phyloP scores from a whole-genome alignment of 2,329 filamentous ascomycete genomes.

The Hymenoscyphus repandus region DNA sequence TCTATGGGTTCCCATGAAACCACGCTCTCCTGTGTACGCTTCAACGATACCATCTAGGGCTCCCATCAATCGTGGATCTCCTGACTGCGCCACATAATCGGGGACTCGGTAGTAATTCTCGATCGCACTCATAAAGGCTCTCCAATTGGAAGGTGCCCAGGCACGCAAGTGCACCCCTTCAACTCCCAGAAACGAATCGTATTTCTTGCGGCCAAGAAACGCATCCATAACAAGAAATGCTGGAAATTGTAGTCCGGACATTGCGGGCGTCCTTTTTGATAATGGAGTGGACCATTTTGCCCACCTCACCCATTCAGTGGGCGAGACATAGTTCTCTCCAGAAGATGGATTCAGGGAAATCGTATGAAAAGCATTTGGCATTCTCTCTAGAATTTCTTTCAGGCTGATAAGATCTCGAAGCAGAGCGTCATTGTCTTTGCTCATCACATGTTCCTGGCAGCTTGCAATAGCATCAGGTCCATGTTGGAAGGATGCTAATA shows the following conservation, averaged over 20 bases:
- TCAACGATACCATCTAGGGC: constrained; percentile 51
- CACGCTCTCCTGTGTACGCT: constrained; percentile 49
- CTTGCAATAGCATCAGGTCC: constrained; percentile 46
- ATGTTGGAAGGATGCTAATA: constrained; percentile 43
- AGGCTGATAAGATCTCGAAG: constrained; percentile 45
- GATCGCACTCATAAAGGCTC: constrained; percentile 50
- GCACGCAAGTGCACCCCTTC: constrained; percentile 49
- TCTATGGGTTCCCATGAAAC: constrained; percentile 52
- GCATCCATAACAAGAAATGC: constrained; percentile 51
- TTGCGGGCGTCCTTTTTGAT: constrained; percentile 45
- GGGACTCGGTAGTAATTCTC: constrained; percentile 50
- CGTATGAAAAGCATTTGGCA: constrained; percentile 49
- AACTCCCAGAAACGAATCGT: constrained; percentile 45
- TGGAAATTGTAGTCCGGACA: constrained; percentile 47
- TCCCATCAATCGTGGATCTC: constrained; percentile 45
- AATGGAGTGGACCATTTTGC: constrained; percentile 46
- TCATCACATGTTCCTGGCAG: constrained; percentile 51
- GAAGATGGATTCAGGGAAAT: constrained; percentile 49
- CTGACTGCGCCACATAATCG: constrained; percentile 46
- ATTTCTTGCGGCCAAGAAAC: constrained; percentile 46
- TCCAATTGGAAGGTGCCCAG: constrained; percentile 48
- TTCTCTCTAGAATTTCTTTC: constrained; percentile 48
- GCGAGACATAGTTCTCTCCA: constrained; percentile 45
- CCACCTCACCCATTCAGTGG: constrained; percentile 43
- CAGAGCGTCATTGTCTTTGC: constrained; percentile 44